These are phyloP conservation scores for Coniochaeta sp. DNA, from an alignment of 2,329 filamentous ascomycete species.

Conservation along the genomic window DNA sequence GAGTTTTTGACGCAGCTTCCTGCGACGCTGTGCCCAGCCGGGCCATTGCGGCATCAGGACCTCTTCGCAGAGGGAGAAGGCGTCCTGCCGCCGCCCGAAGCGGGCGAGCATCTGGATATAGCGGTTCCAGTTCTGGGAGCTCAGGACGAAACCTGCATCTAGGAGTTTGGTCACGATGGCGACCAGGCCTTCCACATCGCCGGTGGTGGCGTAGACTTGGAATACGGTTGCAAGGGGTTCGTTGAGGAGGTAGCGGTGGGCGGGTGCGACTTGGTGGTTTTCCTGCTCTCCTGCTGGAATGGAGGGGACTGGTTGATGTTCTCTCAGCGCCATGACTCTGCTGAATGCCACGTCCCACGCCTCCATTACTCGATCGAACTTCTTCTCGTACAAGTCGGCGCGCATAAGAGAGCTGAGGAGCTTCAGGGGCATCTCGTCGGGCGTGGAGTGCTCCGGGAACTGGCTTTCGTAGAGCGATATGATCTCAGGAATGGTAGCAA, in stretches of 20 bases:
- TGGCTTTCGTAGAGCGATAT: slow-evolving; percentile 43
- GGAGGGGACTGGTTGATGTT: neutral
- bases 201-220: slow-evolving; percentile 30
- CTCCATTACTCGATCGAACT: slow-evolving; percentile 52
- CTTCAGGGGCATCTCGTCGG: slow-evolving; percentile 47
- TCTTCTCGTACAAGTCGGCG: slow-evolving; percentile 48
- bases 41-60: slow-evolving; percentile 73
- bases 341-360: slow-evolving; percentile 59
- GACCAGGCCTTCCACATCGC: slow-evolving; percentile 38
- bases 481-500: slow-evolving; percentile 31
- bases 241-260: slow-evolving; percentile 46
- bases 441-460: slow-evolving; percentile 23
- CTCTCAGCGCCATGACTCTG: slow-evolving; percentile 30
- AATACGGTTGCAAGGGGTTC: slow-evolving; percentile 42
- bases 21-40: slow-evolving; percentile 52
- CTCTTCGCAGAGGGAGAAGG: slow-evolving; percentile 68
- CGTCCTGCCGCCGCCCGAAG: slow-evolving; percentile 52
- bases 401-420: slow-evolving; percentile 63
- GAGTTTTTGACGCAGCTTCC: slow-evolving; percentile 15
- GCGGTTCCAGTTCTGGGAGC: slow-evolving; percentile 74
- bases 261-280: slow-evolving; percentile 30
- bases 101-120: slow-evolving; percentile 62
- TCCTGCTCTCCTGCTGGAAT: slow-evolving; percentile 3
- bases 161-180: slow-evolving; percentile 48
- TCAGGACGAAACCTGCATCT: slow-evolving; percentile 62